phyloP scores from a whole-genome alignment of 2,329 filamentous ascomycete genomes.

The Arachnopeziza araneosa region DNA sequence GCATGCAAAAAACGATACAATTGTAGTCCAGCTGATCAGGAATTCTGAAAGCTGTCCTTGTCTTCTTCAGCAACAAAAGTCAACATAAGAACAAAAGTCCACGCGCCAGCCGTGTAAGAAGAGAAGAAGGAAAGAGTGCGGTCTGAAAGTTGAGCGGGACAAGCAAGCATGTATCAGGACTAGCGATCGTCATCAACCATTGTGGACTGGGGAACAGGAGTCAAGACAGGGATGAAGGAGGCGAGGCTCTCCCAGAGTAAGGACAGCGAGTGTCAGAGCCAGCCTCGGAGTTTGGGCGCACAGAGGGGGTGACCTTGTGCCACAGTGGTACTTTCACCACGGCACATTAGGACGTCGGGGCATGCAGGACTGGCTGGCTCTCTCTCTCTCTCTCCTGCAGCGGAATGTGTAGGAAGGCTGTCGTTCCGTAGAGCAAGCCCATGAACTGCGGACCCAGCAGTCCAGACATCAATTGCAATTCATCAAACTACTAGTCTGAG shows the following conservation, averaged over 20 bases:
- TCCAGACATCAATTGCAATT: neutral
- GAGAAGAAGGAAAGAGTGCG: conserved; percentile 16
- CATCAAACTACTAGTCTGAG: neutral
- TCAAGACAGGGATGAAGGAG: conserved; percentile 5
- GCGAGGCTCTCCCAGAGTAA: neutral
- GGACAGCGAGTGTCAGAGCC: neutral
- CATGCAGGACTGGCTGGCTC: neutral
- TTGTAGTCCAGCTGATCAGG: neutral
- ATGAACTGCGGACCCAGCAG: neutral
- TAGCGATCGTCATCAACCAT: neutral
- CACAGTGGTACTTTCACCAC: neutral
- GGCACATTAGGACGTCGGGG: too few relatives aligned
- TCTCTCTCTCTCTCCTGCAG: neutral
- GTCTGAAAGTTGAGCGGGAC: conserved; percentile 13
- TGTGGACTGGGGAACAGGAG: conserved; percentile 1
- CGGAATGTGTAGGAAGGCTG: neutral
- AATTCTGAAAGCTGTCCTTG: conserved; percentile 11
- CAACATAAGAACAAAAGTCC: conserved; percentile 20
- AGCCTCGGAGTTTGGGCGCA: neutral
- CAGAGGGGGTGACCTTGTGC: neutral
- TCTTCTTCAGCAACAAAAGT: conserved; percentile 13
- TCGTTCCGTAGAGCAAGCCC: neutral
- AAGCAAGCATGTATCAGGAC: conserved; percentile 18
- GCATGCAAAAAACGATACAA: neutral
- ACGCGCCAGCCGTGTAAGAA: conserved; percentile 30